phyloP scores from a whole-genome alignment of 768 basidiomycete species.

The Vishniacozyma victoriae region DNA sequence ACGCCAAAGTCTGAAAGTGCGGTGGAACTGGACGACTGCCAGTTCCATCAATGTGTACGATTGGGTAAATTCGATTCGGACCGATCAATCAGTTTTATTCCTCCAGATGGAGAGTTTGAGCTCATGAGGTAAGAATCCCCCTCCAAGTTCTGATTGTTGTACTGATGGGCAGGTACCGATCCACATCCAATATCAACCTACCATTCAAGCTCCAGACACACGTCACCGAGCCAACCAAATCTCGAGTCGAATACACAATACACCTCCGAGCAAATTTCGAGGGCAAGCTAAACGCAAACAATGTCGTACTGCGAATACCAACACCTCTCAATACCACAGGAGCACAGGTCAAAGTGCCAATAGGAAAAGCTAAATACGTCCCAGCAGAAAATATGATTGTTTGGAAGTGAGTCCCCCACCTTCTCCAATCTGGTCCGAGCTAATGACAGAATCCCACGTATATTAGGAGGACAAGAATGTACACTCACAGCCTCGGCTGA shows the following conservation, averaged over 20 bases:
- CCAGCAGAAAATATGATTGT: constrained; percentile 92
- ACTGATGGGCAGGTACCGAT: constrained; percentile 66
- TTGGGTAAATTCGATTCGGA: constrained; percentile 89
- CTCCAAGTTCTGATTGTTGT: background rate
- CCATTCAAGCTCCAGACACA: constrained; percentile 84
- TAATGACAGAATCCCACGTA: constrained; percentile 65
- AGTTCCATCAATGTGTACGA: constrained; percentile 97
- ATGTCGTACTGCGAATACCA: constrained; percentile 86
- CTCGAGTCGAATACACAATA: constrained; percentile 83
- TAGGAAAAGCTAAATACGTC: constrained; percentile 94
- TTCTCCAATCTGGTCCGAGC: background rate
- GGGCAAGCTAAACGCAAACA: constrained; percentile 85
- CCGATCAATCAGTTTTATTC: constrained; percentile 92
- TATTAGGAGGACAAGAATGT: constrained; percentile 88
- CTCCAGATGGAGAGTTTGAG: constrained; percentile 98
- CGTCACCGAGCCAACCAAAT: constrained; percentile 85
- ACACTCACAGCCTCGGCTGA: constrained; percentile 76
- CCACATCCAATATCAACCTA: constrained; percentile 91
- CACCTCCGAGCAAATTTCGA: constrained; percentile 83
- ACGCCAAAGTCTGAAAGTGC: constrained; percentile 52
- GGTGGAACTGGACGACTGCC: constrained; percentile 95
- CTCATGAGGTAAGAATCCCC: constrained; percentile 71
- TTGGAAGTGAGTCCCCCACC: constrained; percentile 74
- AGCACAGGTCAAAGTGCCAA: constrained; percentile 83
- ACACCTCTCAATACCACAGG: constrained; percentile 91